Base-by-base conservation (phyloP, 176 grass and related monocot genomes). In the Panicum miliaceum region DNA sequence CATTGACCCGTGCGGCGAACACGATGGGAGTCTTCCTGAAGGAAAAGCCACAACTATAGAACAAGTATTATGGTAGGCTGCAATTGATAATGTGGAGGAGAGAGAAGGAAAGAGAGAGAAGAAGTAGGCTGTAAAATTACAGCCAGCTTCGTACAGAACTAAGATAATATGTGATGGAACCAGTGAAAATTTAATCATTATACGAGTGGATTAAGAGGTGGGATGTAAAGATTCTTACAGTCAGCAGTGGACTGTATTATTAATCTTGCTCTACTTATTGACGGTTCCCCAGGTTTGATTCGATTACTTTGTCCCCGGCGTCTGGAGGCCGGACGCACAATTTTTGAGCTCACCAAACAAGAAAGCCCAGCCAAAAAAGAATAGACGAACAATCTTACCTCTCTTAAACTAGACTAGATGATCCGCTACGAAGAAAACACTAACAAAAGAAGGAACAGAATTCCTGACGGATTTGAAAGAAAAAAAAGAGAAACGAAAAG, bases 321-420 rank as follows among this genome's bases (percentile, higher is more conserved):
- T 52, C 48, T 45, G 34, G 8, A 7, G 8, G 1, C 6, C 16
- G 32, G 63, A 15, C 3, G 1, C 67, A 26, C 19, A 63, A 11
- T 37, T 12, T 35, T 41, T 54, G 41, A 76, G 61, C 26, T 68
- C 71, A 37, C 85, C 85, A n/a, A 68, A 22, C 6, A 80, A 22
- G 43, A 22, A 62, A 43, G 7, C 6, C 3, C 43, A 60, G 11
- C 0, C 34, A 15, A 2, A 6, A 6, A 64, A 51, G 27, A 35
- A 22, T 5, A 15, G n/a, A 59, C 57, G 16, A 70, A 58, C 27
- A 37, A 19, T 32, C 18, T 12, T 0, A 19, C 56, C 5, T 53
- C 67, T 80, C 34, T 16, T 4, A 45, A 22, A 67, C 12, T 2
- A 7, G 9, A 52, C 7, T 32, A 32, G 29, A 32, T 2, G 29